Evolutionary conservation across 2,329 filamentous ascomycete species (phyloP), one percentile per base, ranked within the genome.

Genomic region (Aureobasidium sp.): DNA sequence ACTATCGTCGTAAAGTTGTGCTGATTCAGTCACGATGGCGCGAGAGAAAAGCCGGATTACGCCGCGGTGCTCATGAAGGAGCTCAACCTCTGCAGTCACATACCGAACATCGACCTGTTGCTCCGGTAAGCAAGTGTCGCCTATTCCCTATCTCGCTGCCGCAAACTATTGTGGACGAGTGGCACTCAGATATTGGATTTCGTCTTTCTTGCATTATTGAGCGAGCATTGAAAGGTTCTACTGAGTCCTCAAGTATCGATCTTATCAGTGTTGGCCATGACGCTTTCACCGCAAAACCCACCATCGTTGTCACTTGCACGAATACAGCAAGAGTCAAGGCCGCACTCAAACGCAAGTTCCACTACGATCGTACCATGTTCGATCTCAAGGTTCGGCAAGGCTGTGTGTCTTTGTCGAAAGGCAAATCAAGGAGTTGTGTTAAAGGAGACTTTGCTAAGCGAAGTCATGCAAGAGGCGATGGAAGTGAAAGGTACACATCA

Each of bases 231-330:
- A 83, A 83, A 66, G 89, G 89, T 67, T 82, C 90, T 55, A 82
- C 86, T 0, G 89, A 93, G 71, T 90, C 88, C 0, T 85, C 90
- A 37, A 89, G 90, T 68, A 90, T 93, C 44, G 88, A 87, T 10
- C 82, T 93, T 1, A 85, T 90, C 64, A 87, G 86, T 0, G 85
- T 92, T 44, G 89, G 89, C 20, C 85, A 88, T 59, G 85, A 84
- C 3, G 80, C 84, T 6, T 80, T 85, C 39, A 84, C 82, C 61
- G 85, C 86, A 0, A 83, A 81, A 61, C 88, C 89, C 0, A 92
- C 89, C 0, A 87, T 92, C 0, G 79, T 92, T 24, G 85, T 93
- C 9, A 86, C 90, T 4, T 93, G 89, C 74, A 87, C 84, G 2
- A 92, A 88, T 4, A 87, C 90, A 9, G 79, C 79, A 55, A 90